Evolutionary conservation across 2,329 filamentous ascomycete species (phyloP).

Genomic region (Ceratocystis papillata): DNA sequence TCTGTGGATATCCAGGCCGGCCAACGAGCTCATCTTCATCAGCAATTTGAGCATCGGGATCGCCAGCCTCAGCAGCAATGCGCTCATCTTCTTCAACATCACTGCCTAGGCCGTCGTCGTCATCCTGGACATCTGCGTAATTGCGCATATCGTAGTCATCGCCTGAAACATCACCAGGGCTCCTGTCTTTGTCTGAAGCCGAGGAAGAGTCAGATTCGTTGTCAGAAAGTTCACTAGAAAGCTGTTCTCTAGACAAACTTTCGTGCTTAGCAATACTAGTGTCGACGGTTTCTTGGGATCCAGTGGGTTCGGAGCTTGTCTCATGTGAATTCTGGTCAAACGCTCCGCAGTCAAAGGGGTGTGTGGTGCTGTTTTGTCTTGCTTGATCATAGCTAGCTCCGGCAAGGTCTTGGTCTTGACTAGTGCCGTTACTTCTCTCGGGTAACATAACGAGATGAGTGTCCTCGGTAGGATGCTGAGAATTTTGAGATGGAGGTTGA

Average conservation of each 20-base stretch:
- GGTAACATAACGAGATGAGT: neutral
- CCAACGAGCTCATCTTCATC: conserved; percentile 20
- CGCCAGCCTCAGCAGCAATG: conserved; percentile 12
- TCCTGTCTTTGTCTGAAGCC: conserved; percentile 27
- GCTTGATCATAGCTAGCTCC: neutral
- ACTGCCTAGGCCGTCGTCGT: conserved; percentile 22
- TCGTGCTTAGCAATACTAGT: neutral
- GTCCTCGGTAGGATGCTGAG: neutral
- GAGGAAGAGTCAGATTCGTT: conserved; percentile 3
- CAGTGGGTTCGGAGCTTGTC: neutral
- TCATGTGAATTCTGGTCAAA: neutral
- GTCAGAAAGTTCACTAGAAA: neutral
- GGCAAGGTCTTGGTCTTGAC: neutral
- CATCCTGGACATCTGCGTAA: conserved; percentile 27
- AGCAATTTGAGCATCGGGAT: conserved; percentile 16
- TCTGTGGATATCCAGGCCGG: conserved; percentile 12
- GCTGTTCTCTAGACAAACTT: neutral
- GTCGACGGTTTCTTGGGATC: neutral
- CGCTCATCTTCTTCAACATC: conserved; percentile 19
- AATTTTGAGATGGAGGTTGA: neutral
- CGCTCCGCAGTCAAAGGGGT: neutral
- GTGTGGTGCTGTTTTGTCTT: neutral
- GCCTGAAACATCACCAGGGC: conserved; percentile 26
- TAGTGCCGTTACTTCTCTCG: neutral
- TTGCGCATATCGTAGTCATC: conserved; percentile 28